phyloP scores from a whole-genome alignment of 2,329 filamentous ascomycete species.

The Stemphylium beticola region DNA sequence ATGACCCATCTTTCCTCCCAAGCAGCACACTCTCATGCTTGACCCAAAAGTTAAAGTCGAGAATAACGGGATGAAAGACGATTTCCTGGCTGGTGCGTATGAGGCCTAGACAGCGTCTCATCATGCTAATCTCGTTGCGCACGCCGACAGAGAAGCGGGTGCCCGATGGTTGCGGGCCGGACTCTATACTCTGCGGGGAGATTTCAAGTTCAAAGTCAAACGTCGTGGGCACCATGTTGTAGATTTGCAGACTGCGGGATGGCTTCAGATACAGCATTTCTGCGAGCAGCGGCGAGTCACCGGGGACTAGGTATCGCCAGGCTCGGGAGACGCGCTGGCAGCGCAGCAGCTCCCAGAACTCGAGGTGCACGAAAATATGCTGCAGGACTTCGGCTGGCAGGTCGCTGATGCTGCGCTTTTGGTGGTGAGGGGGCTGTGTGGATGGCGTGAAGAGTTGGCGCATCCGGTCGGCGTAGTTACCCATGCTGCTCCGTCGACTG shows the following conservation, averaged over 20 bases:
- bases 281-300: slow-evolving; percentile 14
- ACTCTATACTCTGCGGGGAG: slow-evolving; percentile 1
- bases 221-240: slow-evolving; percentile 14
- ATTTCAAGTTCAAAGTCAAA: slow-evolving; percentile 19
- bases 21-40: neutral
- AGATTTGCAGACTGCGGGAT: slow-evolving; percentile 17
- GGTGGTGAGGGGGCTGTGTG: neutral
- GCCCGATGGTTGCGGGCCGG: slow-evolving; percentile 2
- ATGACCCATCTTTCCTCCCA: neutral
- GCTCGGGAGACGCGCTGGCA: slow-evolving; percentile 18
- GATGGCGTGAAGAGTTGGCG: slow-evolving; percentile 17
- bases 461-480: slow-evolving; percentile 22
- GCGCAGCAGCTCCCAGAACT: slow-evolving; percentile 16
- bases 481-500: slow-evolving; percentile 20
- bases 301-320: slow-evolving; percentile 17
- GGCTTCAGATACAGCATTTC: slow-evolving; percentile 21
- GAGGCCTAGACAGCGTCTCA: slow-evolving; percentile 14
- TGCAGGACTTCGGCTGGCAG: slow-evolving; percentile 21
- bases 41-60: slow-evolving; percentile 12
- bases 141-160: neutral
- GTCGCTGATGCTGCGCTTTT: slow-evolving; percentile 8
- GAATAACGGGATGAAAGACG: slow-evolving; percentile 16
- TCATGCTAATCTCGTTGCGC: slow-evolving; percentile 8
- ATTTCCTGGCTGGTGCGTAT: slow-evolving; percentile 20
- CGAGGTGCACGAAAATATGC: slow-evolving; percentile 18